These are phyloP conservation scores for Cladosporium colombiae DNA, from an alignment of 2,329 filamentous ascomycete genomes.

Conservation along the genomic window DNA sequence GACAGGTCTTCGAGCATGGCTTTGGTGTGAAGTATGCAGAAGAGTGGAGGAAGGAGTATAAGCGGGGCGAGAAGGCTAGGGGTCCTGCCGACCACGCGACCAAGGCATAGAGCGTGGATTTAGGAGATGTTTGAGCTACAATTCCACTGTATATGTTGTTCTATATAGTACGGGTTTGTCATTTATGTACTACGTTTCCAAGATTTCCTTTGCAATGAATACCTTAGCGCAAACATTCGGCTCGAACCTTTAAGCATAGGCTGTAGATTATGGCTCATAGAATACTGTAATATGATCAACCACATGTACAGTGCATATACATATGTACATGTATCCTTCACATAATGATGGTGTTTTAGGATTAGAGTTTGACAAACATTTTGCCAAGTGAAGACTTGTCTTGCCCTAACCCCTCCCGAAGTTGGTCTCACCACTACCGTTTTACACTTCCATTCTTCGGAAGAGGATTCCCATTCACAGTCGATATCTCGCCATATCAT, in stretches of 20 bases:
- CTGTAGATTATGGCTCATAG: not conserved
- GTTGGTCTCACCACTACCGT: not conserved
- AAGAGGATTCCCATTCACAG: not conserved
- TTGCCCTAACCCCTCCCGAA: constrained; percentile 7
- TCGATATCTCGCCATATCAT: not conserved
- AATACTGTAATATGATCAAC: not conserved
- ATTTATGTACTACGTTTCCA: not conserved
- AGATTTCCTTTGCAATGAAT: no score
- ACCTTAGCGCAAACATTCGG: not conserved
- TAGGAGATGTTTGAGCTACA: not conserved
- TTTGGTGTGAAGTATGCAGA: constrained; percentile 13
- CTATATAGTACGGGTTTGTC: not conserved
- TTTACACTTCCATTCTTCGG: not conserved
- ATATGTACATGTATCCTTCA: no score
- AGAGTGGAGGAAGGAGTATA: constrained; percentile 16
- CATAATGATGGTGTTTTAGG: no score
- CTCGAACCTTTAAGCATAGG: not conserved
- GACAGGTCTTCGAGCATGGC: constrained; percentile 11
- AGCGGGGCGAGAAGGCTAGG: constrained; percentile 16
- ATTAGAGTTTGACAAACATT: not conserved
- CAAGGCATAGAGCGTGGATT: not conserved
- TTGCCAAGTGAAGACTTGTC: not conserved
- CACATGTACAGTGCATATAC: no score
- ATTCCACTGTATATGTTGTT: not conserved
- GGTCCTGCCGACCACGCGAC: not conserved